A percentile compares a stretch with the other conserved stretches of the same genome.
phyloP scores from a whole-genome alignment of 345 rosid species.

The Boechera retrofracta region DNA sequence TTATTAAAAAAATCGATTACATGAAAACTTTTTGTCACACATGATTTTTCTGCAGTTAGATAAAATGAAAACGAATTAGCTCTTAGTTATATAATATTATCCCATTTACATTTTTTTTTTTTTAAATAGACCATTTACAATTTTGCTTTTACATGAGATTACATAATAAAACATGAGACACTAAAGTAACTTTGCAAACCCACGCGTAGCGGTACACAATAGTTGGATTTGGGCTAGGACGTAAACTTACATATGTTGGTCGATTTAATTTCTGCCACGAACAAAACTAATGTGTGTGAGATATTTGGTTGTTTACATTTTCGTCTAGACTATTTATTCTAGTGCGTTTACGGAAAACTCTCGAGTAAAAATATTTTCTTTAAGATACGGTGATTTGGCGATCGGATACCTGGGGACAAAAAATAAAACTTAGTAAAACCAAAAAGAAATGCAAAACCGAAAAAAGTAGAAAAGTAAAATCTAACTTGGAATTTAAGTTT shows the following conservation, averaged over 20 bases:
- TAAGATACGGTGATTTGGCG: too few relatives aligned
- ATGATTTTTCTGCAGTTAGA: background rate
- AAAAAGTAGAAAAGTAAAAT: constrained; percentile 29
- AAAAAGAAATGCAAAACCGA: background rate
- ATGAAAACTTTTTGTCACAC: background rate
- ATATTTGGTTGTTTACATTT: too few relatives aligned
- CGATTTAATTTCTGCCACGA: background rate
- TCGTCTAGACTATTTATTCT: too few relatives aligned
- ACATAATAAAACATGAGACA: background rate
- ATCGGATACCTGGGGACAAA: too few relatives aligned
- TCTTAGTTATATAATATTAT: background rate
- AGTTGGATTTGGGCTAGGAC: too few relatives aligned
- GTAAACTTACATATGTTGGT: background rate
- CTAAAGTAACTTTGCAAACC: background rate
- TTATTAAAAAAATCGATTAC: background rate
- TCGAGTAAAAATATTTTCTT: too few relatives aligned
- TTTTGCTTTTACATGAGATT: background rate
- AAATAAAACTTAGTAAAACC: background rate
- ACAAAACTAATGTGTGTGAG: too few relatives aligned
- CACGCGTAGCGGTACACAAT: background rate
- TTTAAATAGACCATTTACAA: background rate
- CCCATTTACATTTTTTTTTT: background rate
- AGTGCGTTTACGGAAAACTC: too few relatives aligned
- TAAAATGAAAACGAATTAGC: background rate
- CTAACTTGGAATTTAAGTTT: constrained; percentile 35